Conservation (phyloP, 2,329 filamentous ascomycete genomes). For the Clathrospora elynae region DNA sequence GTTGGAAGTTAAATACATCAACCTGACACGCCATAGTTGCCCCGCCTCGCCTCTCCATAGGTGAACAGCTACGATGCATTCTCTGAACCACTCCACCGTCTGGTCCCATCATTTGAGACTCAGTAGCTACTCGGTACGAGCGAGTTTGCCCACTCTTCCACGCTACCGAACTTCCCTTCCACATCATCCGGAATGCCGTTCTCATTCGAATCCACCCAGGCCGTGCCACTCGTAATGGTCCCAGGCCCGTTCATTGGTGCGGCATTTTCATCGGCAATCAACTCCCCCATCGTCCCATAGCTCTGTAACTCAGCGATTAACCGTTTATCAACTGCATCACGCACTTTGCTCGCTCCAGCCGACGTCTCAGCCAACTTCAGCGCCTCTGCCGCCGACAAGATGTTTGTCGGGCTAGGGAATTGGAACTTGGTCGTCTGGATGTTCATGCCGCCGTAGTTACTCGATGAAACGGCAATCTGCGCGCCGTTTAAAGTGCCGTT, state of each 20-base stretch:
- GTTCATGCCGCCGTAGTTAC: conserved; percentile 56
- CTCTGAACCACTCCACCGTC: too few relatives aligned
- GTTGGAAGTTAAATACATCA: too few relatives aligned
- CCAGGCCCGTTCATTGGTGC: conserved; percentile 51
- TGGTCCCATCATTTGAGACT: too few relatives aligned
- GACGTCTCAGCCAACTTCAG: conserved; percentile 49
- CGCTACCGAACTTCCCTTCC: conserved; percentile 53
- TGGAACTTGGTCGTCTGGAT: conserved; percentile 50
- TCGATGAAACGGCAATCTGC: conserved; percentile 50
- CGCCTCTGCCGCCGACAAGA: conserved; percentile 50
- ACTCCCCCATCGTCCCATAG: conserved; percentile 53
- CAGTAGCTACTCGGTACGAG: conserved; percentile 45
- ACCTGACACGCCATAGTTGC: too few relatives aligned
- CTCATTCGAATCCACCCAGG: conserved; percentile 53
- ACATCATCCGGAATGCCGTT: conserved; percentile 59
- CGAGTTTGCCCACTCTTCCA: conserved; percentile 59
- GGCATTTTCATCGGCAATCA: conserved; percentile 55
- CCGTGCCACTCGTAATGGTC: conserved; percentile 47
- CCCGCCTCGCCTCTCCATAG: too few relatives aligned
- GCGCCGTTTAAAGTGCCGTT: conserved; percentile 58
- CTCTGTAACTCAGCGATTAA: conserved; percentile 54
- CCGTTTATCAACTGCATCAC: conserved; percentile 53
- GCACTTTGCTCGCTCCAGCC: conserved; percentile 53
- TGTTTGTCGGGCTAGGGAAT: conserved; percentile 52
- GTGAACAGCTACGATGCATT: too few relatives aligned